Evolutionary conservation across 805 yeast genomes (phyloP).

Genomic region (Metschnikowia proteae): DNA sequence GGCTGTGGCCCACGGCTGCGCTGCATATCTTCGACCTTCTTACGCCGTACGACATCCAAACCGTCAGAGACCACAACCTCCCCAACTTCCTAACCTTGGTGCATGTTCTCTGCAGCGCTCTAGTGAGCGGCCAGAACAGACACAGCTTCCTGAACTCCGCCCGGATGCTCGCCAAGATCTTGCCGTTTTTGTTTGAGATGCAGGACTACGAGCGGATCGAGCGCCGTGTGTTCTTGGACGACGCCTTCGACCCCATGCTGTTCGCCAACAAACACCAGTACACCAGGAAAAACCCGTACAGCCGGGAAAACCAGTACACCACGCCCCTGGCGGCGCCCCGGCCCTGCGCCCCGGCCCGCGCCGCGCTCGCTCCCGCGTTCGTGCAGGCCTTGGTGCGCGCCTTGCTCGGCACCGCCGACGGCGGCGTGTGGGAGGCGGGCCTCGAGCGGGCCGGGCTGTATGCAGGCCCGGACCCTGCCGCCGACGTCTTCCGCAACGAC

Average conservation of each 20-base stretch:
- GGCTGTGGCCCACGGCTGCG: slow-evolving; percentile 43
- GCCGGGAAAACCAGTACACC: no score
- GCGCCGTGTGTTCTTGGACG: slow-evolving; percentile 28
- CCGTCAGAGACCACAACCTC: slow-evolving; percentile 54
- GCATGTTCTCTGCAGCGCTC: slow-evolving; percentile 22
- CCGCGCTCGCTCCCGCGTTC: slow-evolving; percentile 3
- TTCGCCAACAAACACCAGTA: not conserved
- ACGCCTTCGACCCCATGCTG: slow-evolving; percentile 40
- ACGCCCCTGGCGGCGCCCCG: not conserved
- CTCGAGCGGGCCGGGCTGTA: slow-evolving; percentile 47
- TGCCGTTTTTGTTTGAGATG: slow-evolving; percentile 67
- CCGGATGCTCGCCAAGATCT: slow-evolving; percentile 57
- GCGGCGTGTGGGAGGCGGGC: slow-evolving; percentile 75
- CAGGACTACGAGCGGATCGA: slow-evolving; percentile 27
- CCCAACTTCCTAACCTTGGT: slow-evolving; percentile 56
- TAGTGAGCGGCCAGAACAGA: slow-evolving; percentile 9
- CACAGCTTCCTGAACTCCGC: slow-evolving; percentile 51
- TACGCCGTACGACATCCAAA: slow-evolving; percentile 54
- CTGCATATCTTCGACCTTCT: slow-evolving; percentile 58
- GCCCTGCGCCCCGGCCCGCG: not conserved
- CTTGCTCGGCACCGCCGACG: slow-evolving; percentile 35
- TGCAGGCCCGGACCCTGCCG: slow-evolving; percentile 23
- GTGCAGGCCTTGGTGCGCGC: slow-evolving; percentile 33
- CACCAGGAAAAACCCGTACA: no score
- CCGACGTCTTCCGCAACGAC: slow-evolving; percentile 67